Conservation (phyloP, 192 early-diverging fungal species). For the Borealophlyctis nickersoniae region DNA sequence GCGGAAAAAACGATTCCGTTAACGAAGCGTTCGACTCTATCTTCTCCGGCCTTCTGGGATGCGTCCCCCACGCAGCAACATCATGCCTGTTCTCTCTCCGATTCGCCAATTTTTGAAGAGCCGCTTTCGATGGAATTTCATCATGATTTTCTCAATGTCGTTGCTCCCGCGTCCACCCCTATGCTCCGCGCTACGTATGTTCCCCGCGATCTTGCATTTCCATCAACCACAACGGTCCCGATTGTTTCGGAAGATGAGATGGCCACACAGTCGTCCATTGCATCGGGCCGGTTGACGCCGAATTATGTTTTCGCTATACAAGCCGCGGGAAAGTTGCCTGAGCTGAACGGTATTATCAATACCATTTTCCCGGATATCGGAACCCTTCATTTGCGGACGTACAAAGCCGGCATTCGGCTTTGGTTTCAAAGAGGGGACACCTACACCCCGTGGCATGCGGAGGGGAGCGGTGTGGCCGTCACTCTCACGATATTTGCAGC, state of each 20-base stretch:
- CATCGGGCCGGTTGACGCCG: not conserved
- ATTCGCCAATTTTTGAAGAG: too few relatives aligned
- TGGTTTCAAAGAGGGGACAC: not conserved
- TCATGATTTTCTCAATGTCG: too few relatives aligned
- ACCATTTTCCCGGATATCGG: not conserved
- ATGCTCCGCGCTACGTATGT: not conserved
- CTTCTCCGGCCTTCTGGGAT: too few relatives aligned
- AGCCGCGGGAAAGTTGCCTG: not conserved
- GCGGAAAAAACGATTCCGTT: too few relatives aligned
- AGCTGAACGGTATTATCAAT: not conserved
- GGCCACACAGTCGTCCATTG: not conserved
- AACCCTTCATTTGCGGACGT: not conserved
- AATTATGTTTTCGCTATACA: not conserved
- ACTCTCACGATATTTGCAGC: constrained; percentile 5
- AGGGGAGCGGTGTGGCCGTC: constrained; percentile 12
- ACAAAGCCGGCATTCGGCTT: not conserved
- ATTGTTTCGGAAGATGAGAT: not conserved
- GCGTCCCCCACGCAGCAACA: too few relatives aligned
- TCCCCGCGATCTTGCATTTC: not conserved
- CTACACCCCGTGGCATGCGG: not conserved
- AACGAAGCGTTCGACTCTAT: too few relatives aligned
- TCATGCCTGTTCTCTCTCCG: too few relatives aligned
- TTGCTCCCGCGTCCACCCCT: not conserved
- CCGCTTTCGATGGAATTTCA: too few relatives aligned
- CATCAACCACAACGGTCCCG: not conserved